Percentiles rank a stretch among this genome's conserved stretches.
phyloP scores from a whole-genome alignment of 2,329 filamentous ascomycete species.

The Nemania diffusa region DNA sequence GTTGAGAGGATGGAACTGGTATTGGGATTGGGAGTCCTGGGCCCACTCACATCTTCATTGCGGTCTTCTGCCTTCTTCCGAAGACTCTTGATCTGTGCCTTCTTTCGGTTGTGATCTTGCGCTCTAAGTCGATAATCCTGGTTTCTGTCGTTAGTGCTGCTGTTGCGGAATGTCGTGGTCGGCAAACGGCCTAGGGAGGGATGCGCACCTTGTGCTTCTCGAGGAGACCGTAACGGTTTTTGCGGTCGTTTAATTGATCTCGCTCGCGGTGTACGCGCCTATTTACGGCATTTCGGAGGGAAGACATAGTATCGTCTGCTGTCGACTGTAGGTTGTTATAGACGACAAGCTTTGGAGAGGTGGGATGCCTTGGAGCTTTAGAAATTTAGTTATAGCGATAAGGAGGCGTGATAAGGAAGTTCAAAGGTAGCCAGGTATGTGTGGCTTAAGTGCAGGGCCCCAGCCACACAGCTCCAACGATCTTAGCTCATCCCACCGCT shows the following conservation, averaged over 20 bases:
- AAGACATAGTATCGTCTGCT: slow-evolving; percentile 44
- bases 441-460: not conserved
- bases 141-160: slow-evolving; percentile 39
- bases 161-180: not conserved
- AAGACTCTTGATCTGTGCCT: slow-evolving; percentile 67
- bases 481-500: not conserved
- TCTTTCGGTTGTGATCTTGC: slow-evolving; percentile 73
- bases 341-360: slow-evolving; percentile 1
- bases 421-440: not conserved
- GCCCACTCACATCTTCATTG: slow-evolving; percentile 68
- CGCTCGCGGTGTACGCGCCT: slow-evolving; percentile 90
- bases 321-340: slow-evolving; percentile 3
- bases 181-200: not conserved
- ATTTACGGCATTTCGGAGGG: slow-evolving; percentile 73
- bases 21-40: not conserved
- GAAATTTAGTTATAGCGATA: slow-evolving; percentile 34
- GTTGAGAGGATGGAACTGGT: too few relatives aligned
- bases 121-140: slow-evolving; percentile 72
- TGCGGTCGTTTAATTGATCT: slow-evolving; percentile 81
- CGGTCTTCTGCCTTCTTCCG: slow-evolving; percentile 70
- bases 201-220: slow-evolving; percentile 86
- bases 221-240: slow-evolving; percentile 83
- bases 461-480: not conserved
- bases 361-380: slow-evolving; percentile 18
- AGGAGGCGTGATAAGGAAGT: slow-evolving; percentile 16